Percentiles rank a stretch among this genome's conserved stretches.
phyloP scores from a whole-genome alignment of 1,139 yeast genomes.

The Wickerhamomyces sp. region DNA sequence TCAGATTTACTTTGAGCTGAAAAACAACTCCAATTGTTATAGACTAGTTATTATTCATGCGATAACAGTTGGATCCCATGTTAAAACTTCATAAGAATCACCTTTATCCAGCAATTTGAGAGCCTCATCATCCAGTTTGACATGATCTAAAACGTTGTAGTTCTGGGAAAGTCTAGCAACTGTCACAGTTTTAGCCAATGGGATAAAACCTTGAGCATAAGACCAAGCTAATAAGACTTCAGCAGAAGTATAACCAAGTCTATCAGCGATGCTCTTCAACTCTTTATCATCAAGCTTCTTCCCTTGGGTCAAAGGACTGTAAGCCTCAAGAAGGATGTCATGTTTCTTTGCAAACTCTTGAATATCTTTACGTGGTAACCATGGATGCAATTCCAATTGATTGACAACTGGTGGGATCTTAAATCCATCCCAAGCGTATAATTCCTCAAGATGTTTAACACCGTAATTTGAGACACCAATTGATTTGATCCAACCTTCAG shows the following conservation, averaged over 20 bases:
- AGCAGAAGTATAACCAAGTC: conserved; percentile 35
- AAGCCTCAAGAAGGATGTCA: conserved; percentile 44
- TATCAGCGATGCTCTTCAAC: conserved; percentile 34
- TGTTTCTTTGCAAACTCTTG: conserved; percentile 36
- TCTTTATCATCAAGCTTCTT: conserved; percentile 44
- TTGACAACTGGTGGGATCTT: conserved; percentile 40
- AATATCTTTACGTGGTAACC: conserved; percentile 38
- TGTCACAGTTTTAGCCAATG: conserved; percentile 65
- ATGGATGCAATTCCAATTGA: conserved; percentile 51
- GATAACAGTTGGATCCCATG: conserved; percentile 26
- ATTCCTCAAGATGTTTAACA: conserved; percentile 33
- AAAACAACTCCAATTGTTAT: too few relatives aligned
- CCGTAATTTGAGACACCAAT: conserved; percentile 44
- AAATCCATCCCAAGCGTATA: conserved; percentile 33
- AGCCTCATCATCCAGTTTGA: conserved; percentile 22
- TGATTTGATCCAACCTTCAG: conserved; percentile 28
- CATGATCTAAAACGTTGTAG: conserved; percentile 33
- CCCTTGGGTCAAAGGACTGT: conserved; percentile 52
- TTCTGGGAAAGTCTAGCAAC: conserved; percentile 43
- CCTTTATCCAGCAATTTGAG: conserved; percentile 18
- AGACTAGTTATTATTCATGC: too few relatives aligned
- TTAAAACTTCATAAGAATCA: conserved; percentile 22
- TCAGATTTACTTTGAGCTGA: too few relatives aligned
- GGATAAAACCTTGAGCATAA: conserved; percentile 47
- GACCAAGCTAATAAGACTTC: conserved; percentile 44